These are phyloP conservation scores for Spathaspora sp. DNA, from an alignment of 805 yeast genomes.

Conservation along the genomic window DNA sequence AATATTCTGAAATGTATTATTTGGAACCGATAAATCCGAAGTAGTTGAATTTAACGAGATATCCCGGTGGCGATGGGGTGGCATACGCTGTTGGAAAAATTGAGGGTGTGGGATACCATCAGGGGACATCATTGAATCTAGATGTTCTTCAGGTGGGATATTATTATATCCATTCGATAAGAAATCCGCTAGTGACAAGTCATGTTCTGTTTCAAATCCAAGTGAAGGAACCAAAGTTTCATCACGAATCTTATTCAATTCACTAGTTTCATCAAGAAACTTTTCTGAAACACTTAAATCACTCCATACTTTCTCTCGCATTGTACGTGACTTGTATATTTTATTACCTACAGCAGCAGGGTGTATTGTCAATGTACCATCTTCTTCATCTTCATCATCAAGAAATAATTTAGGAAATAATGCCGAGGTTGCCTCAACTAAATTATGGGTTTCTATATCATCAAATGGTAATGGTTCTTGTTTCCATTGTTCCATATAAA, in stretches of 20 bases:
- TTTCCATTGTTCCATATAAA: conserved; percentile 39
- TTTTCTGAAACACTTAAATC: conserved; percentile 31
- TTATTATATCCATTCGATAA: conserved; percentile 27
- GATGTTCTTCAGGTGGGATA: conserved; percentile 5
- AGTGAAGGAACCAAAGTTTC: conserved; percentile 29
- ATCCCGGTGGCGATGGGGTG: conserved; percentile 27
- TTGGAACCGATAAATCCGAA: conserved; percentile 21
- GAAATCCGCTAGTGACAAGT: conserved; percentile 26
- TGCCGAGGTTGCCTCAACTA: conserved; percentile 33
- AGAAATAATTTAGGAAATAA: conserved; percentile 34
- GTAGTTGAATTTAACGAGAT: conserved; percentile 29
- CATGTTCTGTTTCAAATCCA: conserved; percentile 11
- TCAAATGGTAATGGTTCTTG: conserved; percentile 39
- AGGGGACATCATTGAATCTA: neutral
- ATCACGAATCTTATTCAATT: conserved; percentile 18
- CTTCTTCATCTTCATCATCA: conserved; percentile 36
- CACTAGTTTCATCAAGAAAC: conserved; percentile 12
- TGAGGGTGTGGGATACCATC: conserved; percentile 5
- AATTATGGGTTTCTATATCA: conserved; percentile 36
- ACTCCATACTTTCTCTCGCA: conserved; percentile 32
- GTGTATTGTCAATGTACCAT: conserved; percentile 33
- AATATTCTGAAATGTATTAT: conserved; percentile 15
- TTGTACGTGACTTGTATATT: conserved; percentile 28
- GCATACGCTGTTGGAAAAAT: conserved; percentile 18
- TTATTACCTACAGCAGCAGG: conserved; percentile 38